These are phyloP conservation scores for Acrocalymma vagum DNA, from an alignment of 2,329 filamentous ascomycete genomes.

Conservation along the genomic window DNA sequence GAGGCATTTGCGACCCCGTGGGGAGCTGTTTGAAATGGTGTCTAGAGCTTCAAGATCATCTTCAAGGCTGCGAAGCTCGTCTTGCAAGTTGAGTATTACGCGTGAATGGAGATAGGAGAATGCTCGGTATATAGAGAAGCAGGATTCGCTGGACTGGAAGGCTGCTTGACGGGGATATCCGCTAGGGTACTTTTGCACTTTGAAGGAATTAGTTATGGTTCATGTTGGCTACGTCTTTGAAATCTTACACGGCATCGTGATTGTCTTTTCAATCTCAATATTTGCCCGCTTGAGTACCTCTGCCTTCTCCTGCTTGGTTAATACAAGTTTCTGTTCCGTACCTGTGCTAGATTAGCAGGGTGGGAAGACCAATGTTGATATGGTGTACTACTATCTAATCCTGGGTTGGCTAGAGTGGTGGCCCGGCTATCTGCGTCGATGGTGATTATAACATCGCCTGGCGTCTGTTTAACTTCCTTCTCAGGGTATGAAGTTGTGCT, in stretches of 20 bases:
- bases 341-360: too few species aligned
- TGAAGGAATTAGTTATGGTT: neutral
- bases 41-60: constrained; percentile 27
- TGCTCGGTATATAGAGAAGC: constrained; percentile 44
- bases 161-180: constrained; percentile 44
- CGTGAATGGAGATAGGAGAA: constrained; percentile 46
- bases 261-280: constrained; percentile 12
- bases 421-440: constrained; percentile 21
- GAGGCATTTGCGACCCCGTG: neutral
- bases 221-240: neutral
- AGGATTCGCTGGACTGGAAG: constrained; percentile 45
- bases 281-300: neutral
- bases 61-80: constrained; percentile 42
- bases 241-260: constrained; percentile 19
- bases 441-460: constrained; percentile 12
- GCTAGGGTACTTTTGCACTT: constrained; percentile 34
- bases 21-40: constrained; percentile 7
- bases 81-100: constrained; percentile 42
- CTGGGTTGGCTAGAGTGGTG: constrained; percentile 13
- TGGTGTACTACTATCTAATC: constrained; percentile 1
- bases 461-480: too few species aligned
- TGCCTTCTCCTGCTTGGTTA: too few species aligned
- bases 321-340: too few species aligned
- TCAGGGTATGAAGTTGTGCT: too few species aligned
- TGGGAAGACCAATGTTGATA: constrained; percentile 2